These are phyloP conservation scores for Trichosanthes cucumerina DNA, from an alignment of 306 rosid genomes.

Conservation along the genomic window DNA sequence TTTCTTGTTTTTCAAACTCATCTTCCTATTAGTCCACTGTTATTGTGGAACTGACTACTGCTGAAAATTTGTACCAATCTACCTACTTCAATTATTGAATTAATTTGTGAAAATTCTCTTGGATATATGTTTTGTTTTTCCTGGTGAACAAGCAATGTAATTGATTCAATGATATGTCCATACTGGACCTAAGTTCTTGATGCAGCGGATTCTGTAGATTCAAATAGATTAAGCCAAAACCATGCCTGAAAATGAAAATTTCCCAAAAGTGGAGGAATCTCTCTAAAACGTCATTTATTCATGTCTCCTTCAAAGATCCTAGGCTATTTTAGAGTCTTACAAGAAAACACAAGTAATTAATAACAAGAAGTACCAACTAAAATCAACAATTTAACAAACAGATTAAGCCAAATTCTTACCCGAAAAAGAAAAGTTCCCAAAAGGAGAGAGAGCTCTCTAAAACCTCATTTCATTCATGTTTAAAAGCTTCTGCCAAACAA, in stretches of 20 bases:
- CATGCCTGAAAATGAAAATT: not conserved
- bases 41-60: not conserved
- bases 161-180: not conserved
- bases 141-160: not conserved
- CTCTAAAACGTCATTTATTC: not conserved
- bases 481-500: not conserved
- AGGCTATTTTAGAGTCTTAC: not conserved
- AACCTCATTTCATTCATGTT: not conserved
- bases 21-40: not conserved
- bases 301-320: not conserved
- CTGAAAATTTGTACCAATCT: not conserved
- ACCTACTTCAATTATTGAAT: not conserved
- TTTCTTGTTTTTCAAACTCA: not conserved
- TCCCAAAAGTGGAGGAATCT: not conserved
- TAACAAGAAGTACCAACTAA: not conserved
- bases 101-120: too few species aligned
- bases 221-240: not conserved
- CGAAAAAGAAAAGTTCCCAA: not conserved
- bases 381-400: not conserved
- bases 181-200: not conserved
- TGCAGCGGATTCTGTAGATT: not conserved
- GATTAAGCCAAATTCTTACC: not conserved
- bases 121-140: not conserved
- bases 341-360: not conserved
- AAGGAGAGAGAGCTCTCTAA: not conserved